Percentiles rank a stretch among this genome's conserved stretches.
phyloP scores from a whole-genome alignment of 768 basidiomycete species.

The Punctularia strigosozonata region DNA sequence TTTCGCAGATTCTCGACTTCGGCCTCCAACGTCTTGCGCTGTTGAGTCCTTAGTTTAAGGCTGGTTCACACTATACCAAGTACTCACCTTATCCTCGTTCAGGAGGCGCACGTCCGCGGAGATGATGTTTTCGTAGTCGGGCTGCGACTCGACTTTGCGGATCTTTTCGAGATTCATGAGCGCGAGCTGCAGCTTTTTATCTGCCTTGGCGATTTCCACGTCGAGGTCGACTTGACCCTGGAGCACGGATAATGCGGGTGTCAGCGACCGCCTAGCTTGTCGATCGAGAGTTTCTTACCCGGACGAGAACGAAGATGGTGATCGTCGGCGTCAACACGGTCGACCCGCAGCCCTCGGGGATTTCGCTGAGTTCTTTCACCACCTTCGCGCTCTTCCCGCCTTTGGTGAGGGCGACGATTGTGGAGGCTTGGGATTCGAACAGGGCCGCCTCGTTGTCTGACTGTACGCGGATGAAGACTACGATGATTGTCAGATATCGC shows the following conservation, averaged over 20 bases:
- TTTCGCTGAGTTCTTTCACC: constrained; percentile 47
- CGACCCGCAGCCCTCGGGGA: constrained; percentile 85
- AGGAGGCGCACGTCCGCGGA: constrained; percentile 62
- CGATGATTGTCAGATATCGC: constrained; percentile 4
- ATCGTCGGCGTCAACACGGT: constrained; percentile 65
- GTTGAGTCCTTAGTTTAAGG: constrained; percentile 1
- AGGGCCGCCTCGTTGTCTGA: constrained; percentile 49
- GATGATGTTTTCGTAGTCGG: constrained; percentile 72
- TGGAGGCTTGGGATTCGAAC: constrained; percentile 60
- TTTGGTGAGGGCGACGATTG: constrained; percentile 77
- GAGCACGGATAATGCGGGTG: neutral
- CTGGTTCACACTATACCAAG: neutral
- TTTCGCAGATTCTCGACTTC: constrained; percentile 65
- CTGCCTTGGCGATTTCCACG: constrained; percentile 76
- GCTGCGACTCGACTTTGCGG: constrained; percentile 53
- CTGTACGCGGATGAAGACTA: constrained; percentile 73
- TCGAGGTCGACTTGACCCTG: constrained; percentile 88
- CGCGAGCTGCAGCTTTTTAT: constrained; percentile 79
- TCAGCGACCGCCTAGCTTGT: neutral
- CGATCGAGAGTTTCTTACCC: constrained; percentile 34
- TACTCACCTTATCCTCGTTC: constrained; percentile 75
- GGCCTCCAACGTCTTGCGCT: constrained; percentile 70
- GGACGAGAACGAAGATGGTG: constrained; percentile 74
- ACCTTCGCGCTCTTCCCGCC: constrained; percentile 72
- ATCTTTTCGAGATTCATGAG: constrained; percentile 67